Base-by-base conservation (phyloP, 306 rosid genomes). In the Glycyrrhiza uralensis region DNA sequence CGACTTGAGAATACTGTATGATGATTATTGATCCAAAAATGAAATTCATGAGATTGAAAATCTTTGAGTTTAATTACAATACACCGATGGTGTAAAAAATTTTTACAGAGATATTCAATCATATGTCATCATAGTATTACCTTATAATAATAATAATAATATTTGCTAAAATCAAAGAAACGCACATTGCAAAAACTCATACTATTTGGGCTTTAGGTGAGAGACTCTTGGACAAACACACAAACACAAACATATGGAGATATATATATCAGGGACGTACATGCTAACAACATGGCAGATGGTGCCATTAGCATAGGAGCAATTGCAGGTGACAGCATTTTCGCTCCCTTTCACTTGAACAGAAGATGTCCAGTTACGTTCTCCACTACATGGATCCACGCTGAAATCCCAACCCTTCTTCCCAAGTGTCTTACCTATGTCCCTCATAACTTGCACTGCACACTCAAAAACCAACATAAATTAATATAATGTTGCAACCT, bases 221-320 rank as follows among this genome's bases (percentile, higher is more conserved):
- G 14, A 7, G 9, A 3, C 15, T 5, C 4, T 17, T 28, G 10
- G 3, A 9, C 29, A 67, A 7, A 32, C 14, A 50, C 47, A 30
- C 2, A 66, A 29, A 32, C 14, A 17, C 0, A 32, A 11, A 8
- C 0, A 13, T 0, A 41, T 2, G 13, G 7, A 60, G 66, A 71
- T 29, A n/a, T n/a, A n/a, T n/a, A n/a, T n/a, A n/a, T n/a, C 0
- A n/a, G 44, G 22, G 20, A 5, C 77, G 1, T 80, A 90, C 97
- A 90, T 86, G 84, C 72, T 70, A 6, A 83, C 70, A 13, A 90
- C 78, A 30, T 90, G 97, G 82, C 94, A 90, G 49, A 78, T 5
- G 5, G 85, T 78, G 19, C 15, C 26, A 17, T 75, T 66, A 55
- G 11, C 59, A 57, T 72, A 80, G 10, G 71, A 36, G 58, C 96